These are phyloP conservation scores for Serendipita vermifera DNA, from an alignment of 768 basidiomycete species.

Conservation along the genomic window DNA sequence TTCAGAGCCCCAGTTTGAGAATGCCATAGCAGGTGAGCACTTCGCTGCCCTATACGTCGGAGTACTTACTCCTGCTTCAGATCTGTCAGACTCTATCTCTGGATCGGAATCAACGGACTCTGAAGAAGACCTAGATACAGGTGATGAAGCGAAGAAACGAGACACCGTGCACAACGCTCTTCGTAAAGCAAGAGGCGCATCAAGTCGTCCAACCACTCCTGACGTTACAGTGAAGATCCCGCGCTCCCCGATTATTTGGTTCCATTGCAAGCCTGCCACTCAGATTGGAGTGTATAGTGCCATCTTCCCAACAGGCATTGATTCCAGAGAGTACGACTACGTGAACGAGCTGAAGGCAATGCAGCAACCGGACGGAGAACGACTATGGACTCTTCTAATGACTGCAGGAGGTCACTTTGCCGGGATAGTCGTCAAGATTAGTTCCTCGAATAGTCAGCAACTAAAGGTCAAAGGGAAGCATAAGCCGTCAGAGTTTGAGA, in stretches of 20 bases:
- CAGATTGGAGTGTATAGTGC: conserved; percentile 83
- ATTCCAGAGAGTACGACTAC: conserved; percentile 32
- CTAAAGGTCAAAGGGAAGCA: conserved; percentile 34
- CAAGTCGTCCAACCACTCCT: conserved; percentile 35
- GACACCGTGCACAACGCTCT: neutral
- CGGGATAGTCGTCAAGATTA: conserved; percentile 70
- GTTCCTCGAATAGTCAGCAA: conserved; percentile 33
- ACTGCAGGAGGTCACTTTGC: conserved; percentile 97
- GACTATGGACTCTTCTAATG: conserved; percentile 93
- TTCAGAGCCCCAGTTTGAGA: conserved; percentile 55
- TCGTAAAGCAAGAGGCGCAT: neutral
- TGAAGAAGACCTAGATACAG: conserved; percentile 51
- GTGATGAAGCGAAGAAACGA: conserved; percentile 45
- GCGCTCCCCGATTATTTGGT: conserved; percentile 74
- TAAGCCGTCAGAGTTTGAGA: conserved; percentile 59
- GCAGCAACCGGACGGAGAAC: conserved; percentile 37
- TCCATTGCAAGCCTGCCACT: conserved; percentile 72
- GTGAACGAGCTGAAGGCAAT: conserved; percentile 50
- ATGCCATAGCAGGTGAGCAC: conserved; percentile 64
- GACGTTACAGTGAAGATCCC: conserved; percentile 21
- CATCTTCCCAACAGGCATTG: conserved; percentile 42
- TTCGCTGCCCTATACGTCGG: conserved; percentile 5
- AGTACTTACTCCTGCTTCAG: conserved; percentile 25
- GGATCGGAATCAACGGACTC: conserved; percentile 63
- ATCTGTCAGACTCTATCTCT: conserved; percentile 76